Conservation (phyloP, 2,329 filamentous ascomycete species). For the Botrytis hyacinthi region DNA sequence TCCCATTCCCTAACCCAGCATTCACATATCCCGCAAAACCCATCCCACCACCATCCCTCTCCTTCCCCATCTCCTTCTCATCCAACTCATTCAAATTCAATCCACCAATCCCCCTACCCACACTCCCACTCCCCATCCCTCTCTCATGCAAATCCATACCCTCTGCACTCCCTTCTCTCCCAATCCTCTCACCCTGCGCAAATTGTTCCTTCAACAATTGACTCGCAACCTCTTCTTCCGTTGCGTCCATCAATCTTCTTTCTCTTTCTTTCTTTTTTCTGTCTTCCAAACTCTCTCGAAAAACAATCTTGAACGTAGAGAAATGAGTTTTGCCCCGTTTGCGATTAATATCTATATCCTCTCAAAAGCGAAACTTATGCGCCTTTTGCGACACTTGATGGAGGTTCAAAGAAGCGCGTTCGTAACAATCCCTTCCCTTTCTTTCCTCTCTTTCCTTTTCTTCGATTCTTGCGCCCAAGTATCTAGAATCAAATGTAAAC, state of each 20-base stretch:
- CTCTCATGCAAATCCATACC: background rate
- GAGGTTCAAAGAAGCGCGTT: background rate
- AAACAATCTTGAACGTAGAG: no score
- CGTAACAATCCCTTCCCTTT: accelerated
- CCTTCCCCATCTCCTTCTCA: background rate
- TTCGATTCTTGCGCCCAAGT: background rate
- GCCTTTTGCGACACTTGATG: no score
- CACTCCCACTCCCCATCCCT: background rate
- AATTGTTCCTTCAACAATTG: background rate
- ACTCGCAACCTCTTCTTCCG: background rate
- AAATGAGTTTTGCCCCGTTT: background rate
- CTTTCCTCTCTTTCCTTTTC: no score
- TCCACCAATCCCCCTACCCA: background rate
- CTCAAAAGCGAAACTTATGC: background rate
- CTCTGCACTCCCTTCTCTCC: no score
- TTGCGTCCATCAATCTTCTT: background rate
- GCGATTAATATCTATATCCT: accelerated
- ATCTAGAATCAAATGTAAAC: background rate
- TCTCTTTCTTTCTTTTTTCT: background rate
- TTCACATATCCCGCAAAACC: background rate
- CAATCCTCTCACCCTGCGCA: background rate
- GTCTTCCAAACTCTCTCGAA: background rate
- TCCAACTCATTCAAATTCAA: background rate
- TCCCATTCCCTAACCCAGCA: background rate
- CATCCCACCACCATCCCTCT: background rate